Conservation (phyloP, 352 stramenopile species). For the Phytophthora foliorum region DNA sequence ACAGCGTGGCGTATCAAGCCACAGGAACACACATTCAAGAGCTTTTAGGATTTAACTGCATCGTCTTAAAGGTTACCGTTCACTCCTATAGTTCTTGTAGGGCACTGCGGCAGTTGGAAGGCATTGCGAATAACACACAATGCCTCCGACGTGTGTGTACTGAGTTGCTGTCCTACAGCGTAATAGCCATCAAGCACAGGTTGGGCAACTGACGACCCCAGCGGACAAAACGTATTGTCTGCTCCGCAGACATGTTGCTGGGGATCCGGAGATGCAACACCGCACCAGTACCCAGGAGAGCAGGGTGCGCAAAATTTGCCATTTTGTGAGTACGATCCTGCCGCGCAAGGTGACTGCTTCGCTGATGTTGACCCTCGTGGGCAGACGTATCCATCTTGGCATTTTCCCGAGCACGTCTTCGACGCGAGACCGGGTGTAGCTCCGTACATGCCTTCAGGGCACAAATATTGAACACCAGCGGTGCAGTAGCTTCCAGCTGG, state of each 20-base stretch:
- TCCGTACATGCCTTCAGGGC: constrained; percentile 65
- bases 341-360: constrained; percentile 58
- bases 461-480: constrained; percentile 58
- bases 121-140: constrained; percentile 53
- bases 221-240: constrained; percentile 58
- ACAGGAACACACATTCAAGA: constrained; percentile 75
- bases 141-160: constrained; percentile 53
- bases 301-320: constrained; percentile 64
- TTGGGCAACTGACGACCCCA: constrained; percentile 49
- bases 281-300: constrained; percentile 69
- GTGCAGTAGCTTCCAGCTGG: constrained; percentile 70
- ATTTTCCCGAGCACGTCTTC: constrained; percentile 57
- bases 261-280: constrained; percentile 45
- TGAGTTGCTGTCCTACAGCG: constrained; percentile 43
- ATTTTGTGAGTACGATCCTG: constrained; percentile 68
- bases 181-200: constrained; percentile 52
- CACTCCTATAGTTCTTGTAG: constrained; percentile 54
- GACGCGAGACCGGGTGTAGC: constrained; percentile 52
- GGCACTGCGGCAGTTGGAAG: constrained; percentile 65
- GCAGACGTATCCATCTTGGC: constrained; percentile 68
- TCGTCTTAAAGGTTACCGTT: constrained; percentile 45
- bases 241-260: constrained; percentile 63
- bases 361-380: constrained; percentile 48
- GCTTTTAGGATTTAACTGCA: constrained; percentile 59
- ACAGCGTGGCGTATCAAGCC: constrained; percentile 83